Conservation (phyloP, 306 rosid genomes). For the Luffa aegyptiaca region DNA sequence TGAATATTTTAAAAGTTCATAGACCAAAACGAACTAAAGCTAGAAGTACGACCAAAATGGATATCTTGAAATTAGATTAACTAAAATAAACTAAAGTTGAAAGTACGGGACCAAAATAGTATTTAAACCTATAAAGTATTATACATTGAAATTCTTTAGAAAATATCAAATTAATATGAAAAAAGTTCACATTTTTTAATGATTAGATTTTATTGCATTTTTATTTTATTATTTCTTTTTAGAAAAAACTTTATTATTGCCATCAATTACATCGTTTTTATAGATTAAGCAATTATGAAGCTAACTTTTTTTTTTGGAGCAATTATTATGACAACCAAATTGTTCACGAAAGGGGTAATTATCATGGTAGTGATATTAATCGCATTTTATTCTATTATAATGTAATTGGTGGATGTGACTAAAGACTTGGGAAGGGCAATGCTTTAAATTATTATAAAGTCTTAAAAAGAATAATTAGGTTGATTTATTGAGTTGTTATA, state of each 20-base stretch:
- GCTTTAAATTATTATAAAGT: background rate
- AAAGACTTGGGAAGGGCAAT: background rate
- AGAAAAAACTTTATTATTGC: background rate
- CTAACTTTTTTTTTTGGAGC: background rate
- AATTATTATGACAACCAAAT: background rate
- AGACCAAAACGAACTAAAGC: too few relatives aligned
- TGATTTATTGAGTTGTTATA: background rate
- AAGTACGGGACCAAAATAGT: too few relatives aligned
- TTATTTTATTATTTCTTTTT: background rate
- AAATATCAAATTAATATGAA: too few relatives aligned
- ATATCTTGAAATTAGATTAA: too few relatives aligned
- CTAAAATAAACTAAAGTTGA: too few relatives aligned
- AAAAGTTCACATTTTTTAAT: background rate
- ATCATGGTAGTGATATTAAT: background rate
- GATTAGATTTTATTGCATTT: background rate
- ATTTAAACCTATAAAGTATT: too few relatives aligned
- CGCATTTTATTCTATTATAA: background rate
- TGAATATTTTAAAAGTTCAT: too few relatives aligned
- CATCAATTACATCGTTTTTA: background rate
- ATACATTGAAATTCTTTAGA: too few relatives aligned
- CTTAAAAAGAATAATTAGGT: background rate
- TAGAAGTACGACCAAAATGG: too few relatives aligned
- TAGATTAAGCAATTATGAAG: conserved; percentile 3
- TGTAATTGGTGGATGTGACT: background rate
- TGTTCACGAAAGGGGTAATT: background rate